Conservation (phyloP, 805 yeast genomes). For the Candida sanyiensis region DNA sequence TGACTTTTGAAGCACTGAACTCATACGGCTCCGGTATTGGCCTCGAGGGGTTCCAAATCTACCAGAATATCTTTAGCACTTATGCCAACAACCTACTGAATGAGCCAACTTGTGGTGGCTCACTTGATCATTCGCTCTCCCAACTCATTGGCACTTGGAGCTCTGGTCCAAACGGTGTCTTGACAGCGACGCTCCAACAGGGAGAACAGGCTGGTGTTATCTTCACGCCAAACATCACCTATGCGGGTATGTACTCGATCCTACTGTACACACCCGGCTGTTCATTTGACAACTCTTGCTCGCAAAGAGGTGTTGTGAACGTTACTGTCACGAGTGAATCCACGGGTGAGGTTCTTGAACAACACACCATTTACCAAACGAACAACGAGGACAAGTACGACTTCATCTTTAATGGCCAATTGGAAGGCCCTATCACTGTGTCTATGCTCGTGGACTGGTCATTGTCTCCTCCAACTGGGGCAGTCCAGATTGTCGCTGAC, state of each 20-base stretch:
- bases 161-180: constrained; percentile 30
- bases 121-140: constrained; percentile 25
- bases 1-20: constrained; percentile 58
- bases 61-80: constrained; percentile 45
- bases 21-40: constrained; percentile 69
- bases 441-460: constrained; percentile 35
- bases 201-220: constrained; percentile 38
- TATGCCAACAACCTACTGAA: constrained; percentile 76
- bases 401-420: constrained; percentile 61
- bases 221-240: constrained; percentile 62
- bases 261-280: constrained; percentile 88
- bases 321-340: constrained; percentile 54
- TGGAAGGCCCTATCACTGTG: constrained; percentile 45
- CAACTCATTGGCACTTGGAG: constrained; percentile 28
- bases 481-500: constrained; percentile 65
- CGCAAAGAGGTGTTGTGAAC: constrained; percentile 67
- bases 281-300: constrained; percentile 57
- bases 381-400: constrained; percentile 80
- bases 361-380: constrained; percentile 63
- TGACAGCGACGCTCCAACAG: constrained; percentile 27
- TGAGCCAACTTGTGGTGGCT: constrained; percentile 49
- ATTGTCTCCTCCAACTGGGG: constrained; percentile 23
- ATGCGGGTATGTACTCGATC: constrained; percentile 70
- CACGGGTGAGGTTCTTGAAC: constrained; percentile 32
- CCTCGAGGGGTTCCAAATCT: constrained; percentile 67